These are phyloP conservation scores for Aureobasidium subglaciale DNA, from an alignment of 2,329 filamentous ascomycete species.

Conservation along the genomic window DNA sequence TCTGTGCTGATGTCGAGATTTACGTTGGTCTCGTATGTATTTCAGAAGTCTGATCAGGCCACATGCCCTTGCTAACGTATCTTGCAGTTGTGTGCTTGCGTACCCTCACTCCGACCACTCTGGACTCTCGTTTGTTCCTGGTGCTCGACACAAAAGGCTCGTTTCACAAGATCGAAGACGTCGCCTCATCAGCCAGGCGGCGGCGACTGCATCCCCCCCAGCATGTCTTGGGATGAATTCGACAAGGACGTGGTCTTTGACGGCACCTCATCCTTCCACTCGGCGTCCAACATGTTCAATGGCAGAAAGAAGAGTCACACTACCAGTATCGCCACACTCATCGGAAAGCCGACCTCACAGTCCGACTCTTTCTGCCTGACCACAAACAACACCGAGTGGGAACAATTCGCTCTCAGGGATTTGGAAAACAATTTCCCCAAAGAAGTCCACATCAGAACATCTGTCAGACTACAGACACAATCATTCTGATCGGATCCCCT, in stretches of 20 bases:
- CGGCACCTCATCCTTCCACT: constrained; percentile 2
- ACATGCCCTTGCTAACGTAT: constrained; percentile 2
- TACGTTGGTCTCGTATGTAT: constrained; percentile 39
- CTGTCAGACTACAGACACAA: background rate
- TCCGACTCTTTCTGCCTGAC: constrained; percentile 2
- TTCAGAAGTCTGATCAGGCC: too few relatives aligned
- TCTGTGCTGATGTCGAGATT: constrained; percentile 39
- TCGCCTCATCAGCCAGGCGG: background rate
- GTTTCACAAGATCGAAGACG: background rate
- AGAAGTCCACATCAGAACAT: background rate
- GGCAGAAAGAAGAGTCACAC: constrained; percentile 2
- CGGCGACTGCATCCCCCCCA: background rate
- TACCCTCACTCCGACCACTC: constrained; percentile 30
- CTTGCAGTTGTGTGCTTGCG: constrained; percentile 34
- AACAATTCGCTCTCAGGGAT: background rate
- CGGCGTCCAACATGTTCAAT: background rate
- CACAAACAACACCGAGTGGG: background rate
- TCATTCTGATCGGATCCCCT: background rate
- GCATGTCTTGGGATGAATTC: constrained; percentile 7
- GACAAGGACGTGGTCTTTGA: constrained; percentile 11
- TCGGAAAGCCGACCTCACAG: background rate
- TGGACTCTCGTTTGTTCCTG: background rate
- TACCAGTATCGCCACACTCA: background rate
- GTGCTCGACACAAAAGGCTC: background rate
- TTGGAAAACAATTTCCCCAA: background rate